phyloP scores from a whole-genome alignment of 78 protist genomes.

The Salpingoeca rosetta region DNA sequence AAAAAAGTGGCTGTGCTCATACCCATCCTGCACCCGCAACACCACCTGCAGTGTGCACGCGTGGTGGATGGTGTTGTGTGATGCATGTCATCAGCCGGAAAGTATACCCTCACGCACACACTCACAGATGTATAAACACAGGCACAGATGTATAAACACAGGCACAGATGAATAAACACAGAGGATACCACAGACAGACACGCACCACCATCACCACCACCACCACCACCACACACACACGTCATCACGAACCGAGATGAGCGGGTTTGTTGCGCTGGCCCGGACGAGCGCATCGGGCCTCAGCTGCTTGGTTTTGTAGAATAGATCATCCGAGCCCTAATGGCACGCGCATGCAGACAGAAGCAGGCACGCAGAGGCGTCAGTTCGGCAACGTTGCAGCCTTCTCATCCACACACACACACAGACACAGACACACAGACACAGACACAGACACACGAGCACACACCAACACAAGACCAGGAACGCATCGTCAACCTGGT shows the following conservation, averaged over 20 bases:
- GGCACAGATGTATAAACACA: no score
- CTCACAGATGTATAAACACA: no score
- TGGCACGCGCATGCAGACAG: no score
- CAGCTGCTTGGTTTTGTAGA: background rate
- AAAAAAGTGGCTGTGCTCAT: conserved; percentile 48
- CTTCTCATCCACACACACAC: no score
- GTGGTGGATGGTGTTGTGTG: background rate
- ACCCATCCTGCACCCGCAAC: background rate
- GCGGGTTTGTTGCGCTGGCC: background rate
- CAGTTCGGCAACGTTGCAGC: no score
- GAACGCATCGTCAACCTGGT: no score
- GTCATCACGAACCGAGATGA: background rate
- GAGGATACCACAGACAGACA: background rate
- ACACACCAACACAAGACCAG: no score
- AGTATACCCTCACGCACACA: background rate
- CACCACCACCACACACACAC: background rate
- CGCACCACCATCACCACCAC: background rate
- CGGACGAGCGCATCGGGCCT: background rate
- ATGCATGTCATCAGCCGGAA: background rate
- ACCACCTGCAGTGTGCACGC: background rate
- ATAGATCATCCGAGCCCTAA: background rate
- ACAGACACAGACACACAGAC: no score
- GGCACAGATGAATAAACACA: background rate
- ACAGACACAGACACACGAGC: no score
- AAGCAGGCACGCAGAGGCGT: no score